Percentiles rank a stretch among this genome's conserved stretches.
These are phyloP conservation scores for Colletotrichum sojae DNA, from an alignment of 2,329 filamentous ascomycete species.

Conservation along the genomic window DNA sequence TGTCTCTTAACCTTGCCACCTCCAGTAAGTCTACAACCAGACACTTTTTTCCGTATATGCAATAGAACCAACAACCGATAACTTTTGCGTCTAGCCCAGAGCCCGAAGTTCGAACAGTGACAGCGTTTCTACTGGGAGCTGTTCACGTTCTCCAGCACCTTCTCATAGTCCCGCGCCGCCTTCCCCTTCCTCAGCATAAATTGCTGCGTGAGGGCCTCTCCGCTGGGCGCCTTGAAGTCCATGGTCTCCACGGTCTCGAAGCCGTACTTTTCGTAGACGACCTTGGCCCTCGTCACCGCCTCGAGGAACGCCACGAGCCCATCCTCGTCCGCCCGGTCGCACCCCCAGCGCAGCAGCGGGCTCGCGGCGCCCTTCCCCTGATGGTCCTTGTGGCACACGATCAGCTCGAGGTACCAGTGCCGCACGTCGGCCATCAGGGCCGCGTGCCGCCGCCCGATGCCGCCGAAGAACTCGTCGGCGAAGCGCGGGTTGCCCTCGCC, in stretches of 20 bases:
- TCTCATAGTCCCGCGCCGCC: background rate
- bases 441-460: conserved; percentile 52
- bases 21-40: no score
- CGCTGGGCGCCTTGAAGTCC: conserved; percentile 50
- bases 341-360: conserved; percentile 62
- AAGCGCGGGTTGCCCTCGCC: conserved; percentile 53
- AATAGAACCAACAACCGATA: no score
- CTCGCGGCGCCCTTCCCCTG: conserved; percentile 63
- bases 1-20: no score
- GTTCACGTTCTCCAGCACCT: background rate
- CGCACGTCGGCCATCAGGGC: conserved; percentile 56
- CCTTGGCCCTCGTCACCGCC: conserved; percentile 62
- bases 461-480: conserved; percentile 57
- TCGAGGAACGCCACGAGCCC: conserved; percentile 63
- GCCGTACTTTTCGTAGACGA: conserved; percentile 63
- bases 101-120: background rate
- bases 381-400: conserved; percentile 58
- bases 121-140: background rate
- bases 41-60: no score
- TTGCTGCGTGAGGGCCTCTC: conserved; percentile 48
- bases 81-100: background rate
- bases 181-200: conserved; percentile 53
- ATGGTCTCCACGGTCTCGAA: conserved; percentile 58
- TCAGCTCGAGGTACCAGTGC: conserved; percentile 65
- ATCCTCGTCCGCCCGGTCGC: conserved; percentile 59